A percentile compares a stretch with the other conserved stretches of the same genome.
Evolutionary conservation across 163 green algal species (phyloP).

Genomic region (Chloromonas sp.): DNA sequence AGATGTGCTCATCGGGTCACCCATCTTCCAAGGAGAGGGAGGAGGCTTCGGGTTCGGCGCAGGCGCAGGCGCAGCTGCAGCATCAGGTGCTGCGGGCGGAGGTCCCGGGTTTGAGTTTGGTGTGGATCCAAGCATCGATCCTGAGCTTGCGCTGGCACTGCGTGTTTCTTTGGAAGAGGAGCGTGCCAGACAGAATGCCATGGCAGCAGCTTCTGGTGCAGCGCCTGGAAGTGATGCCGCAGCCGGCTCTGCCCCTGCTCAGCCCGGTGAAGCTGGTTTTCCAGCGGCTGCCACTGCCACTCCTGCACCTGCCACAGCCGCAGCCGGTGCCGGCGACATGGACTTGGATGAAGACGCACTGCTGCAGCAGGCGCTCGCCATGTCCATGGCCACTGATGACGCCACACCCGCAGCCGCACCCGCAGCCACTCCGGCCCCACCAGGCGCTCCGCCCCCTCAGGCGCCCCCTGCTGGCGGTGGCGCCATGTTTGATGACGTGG

Average conservation of each 20-base stretch:
- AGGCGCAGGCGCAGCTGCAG: slow-evolving; percentile 38
- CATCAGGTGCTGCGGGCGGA: slow-evolving; percentile 43
- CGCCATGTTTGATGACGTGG: slow-evolving; percentile 45
- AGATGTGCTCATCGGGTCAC: slow-evolving; percentile 83
- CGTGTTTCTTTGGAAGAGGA: slow-evolving; percentile 88
- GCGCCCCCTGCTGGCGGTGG: neutral
- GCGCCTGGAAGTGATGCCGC: neutral
- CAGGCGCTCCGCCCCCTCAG: neutral
- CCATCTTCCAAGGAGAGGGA: slow-evolving; percentile 88
- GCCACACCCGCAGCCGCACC: slow-evolving; percentile 9
- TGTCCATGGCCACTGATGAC: slow-evolving; percentile 59
- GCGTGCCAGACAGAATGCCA: slow-evolving; percentile 59
- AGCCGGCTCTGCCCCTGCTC: no score
- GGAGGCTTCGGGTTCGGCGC: slow-evolving; percentile 41
- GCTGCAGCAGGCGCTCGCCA: slow-evolving; percentile 73
- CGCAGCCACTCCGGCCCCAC: neutral
- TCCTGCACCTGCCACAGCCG: slow-evolving; percentile 23
- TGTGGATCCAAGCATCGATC: slow-evolving; percentile 95
- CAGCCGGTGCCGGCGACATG: slow-evolving; percentile 28
- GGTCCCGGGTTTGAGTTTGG: slow-evolving; percentile 85
- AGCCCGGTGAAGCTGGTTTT: no score
- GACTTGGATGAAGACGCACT: slow-evolving; percentile 74
- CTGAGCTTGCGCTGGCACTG: slow-evolving; percentile 89
- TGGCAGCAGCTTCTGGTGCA: slow-evolving; percentile 18
- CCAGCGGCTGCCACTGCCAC: slow-evolving; percentile 2